These are phyloP conservation scores for Davidsoniella virescens DNA, from an alignment of 2,329 filamentous ascomycete species.

Conservation along the genomic window DNA sequence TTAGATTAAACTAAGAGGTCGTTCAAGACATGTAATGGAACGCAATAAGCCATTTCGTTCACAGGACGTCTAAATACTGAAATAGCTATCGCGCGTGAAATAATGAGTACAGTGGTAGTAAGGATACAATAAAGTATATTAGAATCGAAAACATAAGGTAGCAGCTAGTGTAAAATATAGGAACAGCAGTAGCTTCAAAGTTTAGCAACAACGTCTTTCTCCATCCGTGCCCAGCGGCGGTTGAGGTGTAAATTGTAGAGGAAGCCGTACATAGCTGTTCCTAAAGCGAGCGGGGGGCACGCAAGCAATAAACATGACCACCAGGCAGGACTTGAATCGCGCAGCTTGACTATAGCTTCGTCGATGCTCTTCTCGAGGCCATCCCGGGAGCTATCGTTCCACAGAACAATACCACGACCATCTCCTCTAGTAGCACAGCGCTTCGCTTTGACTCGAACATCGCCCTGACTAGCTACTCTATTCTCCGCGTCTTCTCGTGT, in stretches of 20 bases:
- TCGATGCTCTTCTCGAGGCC: constrained; percentile 53
- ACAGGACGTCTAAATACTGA: no score
- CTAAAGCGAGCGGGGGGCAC: constrained; percentile 58
- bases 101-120: no score
- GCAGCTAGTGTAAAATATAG: no score
- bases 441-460: constrained; percentile 68
- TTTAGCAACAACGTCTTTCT: constrained; percentile 30
- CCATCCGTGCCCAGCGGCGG: constrained; percentile 49
- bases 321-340: constrained; percentile 53
- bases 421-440: constrained; percentile 49
- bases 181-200: constrained; percentile 18
- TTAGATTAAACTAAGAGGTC: no score
- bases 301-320: constrained; percentile 61
- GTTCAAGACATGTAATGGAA: no score
- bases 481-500: constrained; percentile 76
- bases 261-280: constrained; percentile 53
- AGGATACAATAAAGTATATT: no score
- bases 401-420: constrained; percentile 62
- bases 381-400: constrained; percentile 69
- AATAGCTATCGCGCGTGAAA: no score
- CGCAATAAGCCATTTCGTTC: no score
- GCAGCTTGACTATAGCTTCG: constrained; percentile 47
- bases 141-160: no score
- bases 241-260: constrained; percentile 55
- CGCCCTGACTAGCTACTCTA: constrained; percentile 70